Evolutionary conservation across 192 early-diverging fungal species (phyloP).

Genomic region (Piromyces finnis): DNA sequence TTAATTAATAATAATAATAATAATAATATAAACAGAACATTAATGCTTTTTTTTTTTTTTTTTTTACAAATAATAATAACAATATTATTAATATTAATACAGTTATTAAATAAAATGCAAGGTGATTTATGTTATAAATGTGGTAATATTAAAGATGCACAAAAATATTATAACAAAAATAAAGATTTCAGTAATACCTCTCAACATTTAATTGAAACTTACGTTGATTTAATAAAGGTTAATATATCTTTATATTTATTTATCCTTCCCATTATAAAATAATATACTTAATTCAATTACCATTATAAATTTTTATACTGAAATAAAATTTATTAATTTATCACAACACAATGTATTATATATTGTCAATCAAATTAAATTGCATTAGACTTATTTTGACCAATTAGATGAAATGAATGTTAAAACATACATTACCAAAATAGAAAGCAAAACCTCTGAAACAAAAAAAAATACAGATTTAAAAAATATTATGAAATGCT

Average conservation of each 20-base stretch:
- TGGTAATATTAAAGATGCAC: constrained; percentile 47
- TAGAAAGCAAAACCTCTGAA: background rate
- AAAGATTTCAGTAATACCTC: constrained; percentile 63
- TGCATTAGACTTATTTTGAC: background rate
- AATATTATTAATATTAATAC: too few relatives aligned
- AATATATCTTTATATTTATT: too few relatives aligned
- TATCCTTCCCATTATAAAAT: too few relatives aligned
- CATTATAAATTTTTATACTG: too few relatives aligned
- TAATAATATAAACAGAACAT: too few relatives aligned
- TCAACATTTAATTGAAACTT: constrained; percentile 63
- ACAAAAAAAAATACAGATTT: constrained; percentile 5
- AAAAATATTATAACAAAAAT: constrained; percentile 45
- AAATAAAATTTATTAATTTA: too few relatives aligned
- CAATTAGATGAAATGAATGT: background rate
- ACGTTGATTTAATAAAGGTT: constrained; percentile 61
- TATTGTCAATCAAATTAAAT: too few relatives aligned
- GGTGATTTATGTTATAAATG: constrained; percentile 55
- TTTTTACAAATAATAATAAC: too few relatives aligned
- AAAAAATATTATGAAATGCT: background rate
- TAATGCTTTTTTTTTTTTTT: too few relatives aligned
- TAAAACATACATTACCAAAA: background rate
- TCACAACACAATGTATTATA: too few relatives aligned
- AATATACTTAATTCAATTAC: too few relatives aligned
- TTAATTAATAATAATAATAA: too few relatives aligned
- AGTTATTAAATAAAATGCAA: background rate